Percentiles rank a stretch among this genome's conserved stretches.
Evolutionary conservation across 192 early-diverging fungal species (phyloP).

Genomic region (Gryganskiella cystojenkinii): DNA sequence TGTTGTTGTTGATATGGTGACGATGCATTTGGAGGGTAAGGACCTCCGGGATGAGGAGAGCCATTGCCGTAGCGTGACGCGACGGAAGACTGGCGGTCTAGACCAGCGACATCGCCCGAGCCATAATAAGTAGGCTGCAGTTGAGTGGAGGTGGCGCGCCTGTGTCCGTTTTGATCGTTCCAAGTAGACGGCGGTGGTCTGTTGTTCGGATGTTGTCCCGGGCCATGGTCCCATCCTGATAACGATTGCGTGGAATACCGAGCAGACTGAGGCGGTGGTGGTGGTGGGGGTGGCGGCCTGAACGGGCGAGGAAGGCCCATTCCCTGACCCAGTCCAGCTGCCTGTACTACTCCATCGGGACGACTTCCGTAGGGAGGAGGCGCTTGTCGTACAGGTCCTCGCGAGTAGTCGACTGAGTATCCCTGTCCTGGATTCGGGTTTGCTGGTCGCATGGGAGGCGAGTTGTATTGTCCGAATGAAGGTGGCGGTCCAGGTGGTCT

Average conservation of each 20-base stretch:
- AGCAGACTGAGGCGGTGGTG: no score
- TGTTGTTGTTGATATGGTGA: slow-evolving; percentile 14
- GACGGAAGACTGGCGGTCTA: slow-evolving; percentile 32
- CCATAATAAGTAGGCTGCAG: slow-evolving; percentile 41
- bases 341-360: slow-evolving; percentile 26
- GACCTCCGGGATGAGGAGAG: slow-evolving; percentile 6
- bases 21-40: slow-evolving; percentile 13
- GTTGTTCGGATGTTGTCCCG: slow-evolving; percentile 26
- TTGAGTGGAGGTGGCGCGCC: slow-evolving; percentile 37
- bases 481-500: slow-evolving; percentile 36
- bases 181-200: slow-evolving; percentile 22
- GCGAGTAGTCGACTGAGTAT: slow-evolving; percentile 31
- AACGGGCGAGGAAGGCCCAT: not conserved
- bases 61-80: slow-evolving; percentile 22
- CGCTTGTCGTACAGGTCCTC: slow-evolving; percentile 17
- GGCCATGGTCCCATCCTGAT: slow-evolving; percentile 44
- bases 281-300: slow-evolving; percentile 1
- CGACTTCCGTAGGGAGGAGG: slow-evolving; percentile 7
- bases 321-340: slow-evolving; percentile 20
- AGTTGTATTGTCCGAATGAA: slow-evolving; percentile 15
- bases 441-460: slow-evolving; percentile 34
- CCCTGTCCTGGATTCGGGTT: slow-evolving; percentile 14
- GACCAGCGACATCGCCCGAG: slow-evolving; percentile 10
- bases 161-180: slow-evolving; percentile 44
- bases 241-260: slow-evolving; percentile 44